These are phyloP conservation scores for Pseudomicrostroma phylloplanum DNA, from an alignment of 1,284 basidiomycete species.

Conservation along the genomic window DNA sequence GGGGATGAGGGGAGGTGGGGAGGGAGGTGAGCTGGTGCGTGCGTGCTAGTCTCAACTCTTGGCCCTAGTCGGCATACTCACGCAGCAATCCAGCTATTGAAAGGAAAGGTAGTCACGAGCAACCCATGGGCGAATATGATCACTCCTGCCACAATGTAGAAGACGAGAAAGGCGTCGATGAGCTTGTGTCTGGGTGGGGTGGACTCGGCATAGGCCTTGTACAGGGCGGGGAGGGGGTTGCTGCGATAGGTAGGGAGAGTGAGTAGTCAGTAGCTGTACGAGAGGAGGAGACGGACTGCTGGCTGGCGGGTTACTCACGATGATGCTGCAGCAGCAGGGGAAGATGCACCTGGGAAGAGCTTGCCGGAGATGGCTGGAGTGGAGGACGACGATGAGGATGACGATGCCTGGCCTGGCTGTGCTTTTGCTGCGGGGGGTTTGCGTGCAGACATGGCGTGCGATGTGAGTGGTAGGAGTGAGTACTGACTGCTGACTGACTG, in stretches of 20 bases:
- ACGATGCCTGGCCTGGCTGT: too few relatives aligned
- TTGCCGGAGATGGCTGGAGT: too few relatives aligned
- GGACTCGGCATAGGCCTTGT: conserved; percentile 68
- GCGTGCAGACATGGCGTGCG: background rate
- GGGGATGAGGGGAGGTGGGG: background rate
- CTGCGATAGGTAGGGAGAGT: background rate
- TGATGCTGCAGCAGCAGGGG: too few relatives aligned
- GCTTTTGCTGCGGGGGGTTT: background rate
- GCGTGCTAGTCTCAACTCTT: background rate
- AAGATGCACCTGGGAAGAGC: too few relatives aligned
- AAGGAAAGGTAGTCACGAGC: conserved; percentile 85
- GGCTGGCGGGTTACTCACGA: too few relatives aligned
- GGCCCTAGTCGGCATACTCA: conserved; percentile 55
- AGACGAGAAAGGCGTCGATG: conserved; percentile 84
- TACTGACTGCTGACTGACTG: too few relatives aligned
- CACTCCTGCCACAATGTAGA: conserved; percentile 84
- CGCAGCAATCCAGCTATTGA: conserved; percentile 95
- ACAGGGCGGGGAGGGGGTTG: conserved; percentile 58
- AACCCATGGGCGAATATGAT: conserved; percentile 87
- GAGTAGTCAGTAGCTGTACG: too few relatives aligned
- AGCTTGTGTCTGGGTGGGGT: conserved; percentile 82
- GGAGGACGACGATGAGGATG: too few relatives aligned
- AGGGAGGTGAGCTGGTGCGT: conserved; percentile 1
- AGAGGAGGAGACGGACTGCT: too few relatives aligned
- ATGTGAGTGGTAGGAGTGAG: too few relatives aligned